Evolutionary conservation across 441 rosid genomes (phyloP).

Genomic region (Melastoma candidum): DNA sequence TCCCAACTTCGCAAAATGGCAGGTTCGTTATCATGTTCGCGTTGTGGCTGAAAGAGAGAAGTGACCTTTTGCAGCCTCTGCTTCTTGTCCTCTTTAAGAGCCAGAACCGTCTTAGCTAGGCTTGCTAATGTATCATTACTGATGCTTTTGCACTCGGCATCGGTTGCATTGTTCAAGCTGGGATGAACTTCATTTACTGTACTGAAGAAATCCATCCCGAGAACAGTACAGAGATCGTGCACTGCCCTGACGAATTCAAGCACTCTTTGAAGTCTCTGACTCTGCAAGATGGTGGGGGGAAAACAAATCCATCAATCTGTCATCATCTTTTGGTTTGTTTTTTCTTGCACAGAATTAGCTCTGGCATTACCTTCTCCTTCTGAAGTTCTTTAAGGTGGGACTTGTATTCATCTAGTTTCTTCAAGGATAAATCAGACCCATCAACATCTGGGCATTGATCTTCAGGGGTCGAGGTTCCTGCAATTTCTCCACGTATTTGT

Average conservation of each 20-base stretch:
- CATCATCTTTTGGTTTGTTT: too few relatives aligned
- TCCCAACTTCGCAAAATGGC: too few relatives aligned
- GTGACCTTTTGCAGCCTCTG: conserved; percentile 83
- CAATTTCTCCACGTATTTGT: conserved; percentile 83
- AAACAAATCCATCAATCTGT: too few relatives aligned
- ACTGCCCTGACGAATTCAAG: conserved; percentile 86
- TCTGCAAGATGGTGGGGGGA: conserved; percentile 29
- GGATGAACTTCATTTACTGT: conserved; percentile 95
- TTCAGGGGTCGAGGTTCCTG: conserved; percentile 37
- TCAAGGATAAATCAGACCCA: conserved; percentile 77
- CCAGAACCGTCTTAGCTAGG: conserved; percentile 76
- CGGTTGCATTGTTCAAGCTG: conserved; percentile 69
- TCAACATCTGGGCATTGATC: conserved; percentile 63
- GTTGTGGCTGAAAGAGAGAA: background rate
- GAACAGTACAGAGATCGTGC: conserved; percentile 94
- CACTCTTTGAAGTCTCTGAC: conserved; percentile 87
- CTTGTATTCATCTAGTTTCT: conserved; percentile 74
- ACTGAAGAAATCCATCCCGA: conserved; percentile 82
- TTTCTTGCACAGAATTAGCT: background rate
- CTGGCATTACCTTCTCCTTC: conserved; percentile 73
- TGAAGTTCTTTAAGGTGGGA: conserved; percentile 86
- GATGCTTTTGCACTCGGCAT: conserved; percentile 78
- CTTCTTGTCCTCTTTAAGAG: conserved; percentile 81
- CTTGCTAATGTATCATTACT: conserved; percentile 88
- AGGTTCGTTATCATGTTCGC: too few relatives aligned